Percentiles rank a stretch among this genome's conserved stretches.
These are phyloP conservation scores for Botrytis fragariae DNA, from an alignment of 2,329 filamentous ascomycete species.

Conservation along the genomic window DNA sequence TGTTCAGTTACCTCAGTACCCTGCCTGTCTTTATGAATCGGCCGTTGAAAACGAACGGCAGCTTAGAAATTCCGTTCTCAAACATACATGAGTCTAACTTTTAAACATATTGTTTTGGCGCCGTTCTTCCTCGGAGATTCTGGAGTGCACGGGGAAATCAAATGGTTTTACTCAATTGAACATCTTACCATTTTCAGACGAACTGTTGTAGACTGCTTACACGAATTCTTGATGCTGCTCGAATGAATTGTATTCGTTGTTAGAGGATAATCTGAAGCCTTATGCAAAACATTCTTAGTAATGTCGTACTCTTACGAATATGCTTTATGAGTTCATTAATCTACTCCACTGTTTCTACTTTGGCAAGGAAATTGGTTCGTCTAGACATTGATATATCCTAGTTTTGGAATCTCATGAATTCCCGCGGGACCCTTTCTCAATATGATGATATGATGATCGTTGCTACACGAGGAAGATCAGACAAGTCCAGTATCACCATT, in stretches of 20 bases:
- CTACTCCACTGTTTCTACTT: constrained; percentile 8
- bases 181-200: not conserved
- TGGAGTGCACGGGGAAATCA: not conserved
- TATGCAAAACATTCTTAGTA: constrained; percentile 8
- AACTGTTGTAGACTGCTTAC: not conserved
- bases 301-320: constrained; percentile 1
- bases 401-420: not conserved
- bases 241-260: not conserved
- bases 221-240: not conserved
- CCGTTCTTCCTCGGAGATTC: not conserved
- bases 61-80: not conserved
- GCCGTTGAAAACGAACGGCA: not conserved
- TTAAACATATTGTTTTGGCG: not conserved
- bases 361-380: constrained; percentile 1
- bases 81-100: not conserved
- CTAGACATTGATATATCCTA: not conserved
- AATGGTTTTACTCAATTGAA: not conserved
- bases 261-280: not conserved
- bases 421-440: not conserved
- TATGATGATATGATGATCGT: not conserved
- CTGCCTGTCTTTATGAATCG: not conserved
- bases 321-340: not conserved
- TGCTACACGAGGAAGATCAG: constrained; percentile 8
- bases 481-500: constrained; percentile 14
- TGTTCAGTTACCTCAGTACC: not conserved